Evolutionary conservation across 805 yeast genomes (phyloP).

Genomic region (Cyberlindnera maritima): DNA sequence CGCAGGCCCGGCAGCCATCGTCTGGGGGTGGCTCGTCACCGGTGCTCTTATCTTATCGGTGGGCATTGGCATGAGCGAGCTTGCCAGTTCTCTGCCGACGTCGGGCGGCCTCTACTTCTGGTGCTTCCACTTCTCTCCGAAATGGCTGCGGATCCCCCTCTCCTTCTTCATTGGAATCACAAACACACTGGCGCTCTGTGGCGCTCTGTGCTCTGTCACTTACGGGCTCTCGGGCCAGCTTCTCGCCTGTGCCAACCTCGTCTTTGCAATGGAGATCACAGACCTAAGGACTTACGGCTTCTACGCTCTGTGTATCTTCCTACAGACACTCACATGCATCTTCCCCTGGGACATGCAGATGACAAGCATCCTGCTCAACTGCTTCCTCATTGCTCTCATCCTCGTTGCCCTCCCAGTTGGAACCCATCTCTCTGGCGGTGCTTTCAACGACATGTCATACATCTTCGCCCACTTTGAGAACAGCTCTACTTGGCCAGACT

Average conservation of each 20-base stretch:
- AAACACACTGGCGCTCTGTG: slow-evolving; percentile 61
- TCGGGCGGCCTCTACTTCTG: slow-evolving; percentile 68
- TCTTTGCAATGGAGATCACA: slow-evolving; percentile 44
- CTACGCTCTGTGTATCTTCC: slow-evolving; percentile 50
- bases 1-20: slow-evolving; percentile 55
- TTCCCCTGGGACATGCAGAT: slow-evolving; percentile 14
- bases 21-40: slow-evolving; percentile 70
- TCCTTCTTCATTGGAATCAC: slow-evolving; percentile 62
- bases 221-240: slow-evolving; percentile 61
- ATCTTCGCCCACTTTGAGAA: slow-evolving; percentile 55
- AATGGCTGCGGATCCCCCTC: slow-evolving; percentile 41
- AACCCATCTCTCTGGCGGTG: slow-evolving; percentile 28
- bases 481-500: slow-evolving; percentile 51
- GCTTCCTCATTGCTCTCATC: slow-evolving; percentile 46
- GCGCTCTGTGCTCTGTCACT: slow-evolving; percentile 61
- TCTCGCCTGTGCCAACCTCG: slow-evolving; percentile 46
- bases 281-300: slow-evolving; percentile 53
- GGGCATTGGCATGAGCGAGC: slow-evolving; percentile 57
- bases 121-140: slow-evolving; percentile 62
- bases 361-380: slow-evolving; percentile 55
- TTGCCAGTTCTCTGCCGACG: slow-evolving; percentile 65
- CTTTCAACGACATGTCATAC: slow-evolving; percentile 47
- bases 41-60: slow-evolving; percentile 50
- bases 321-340: slow-evolving; percentile 39
- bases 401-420: slow-evolving; percentile 62